Percentiles rank a stretch among this genome's conserved stretches.
Conservation (phyloP, 257 asterid species). For the Petunia axillaris region DNA sequence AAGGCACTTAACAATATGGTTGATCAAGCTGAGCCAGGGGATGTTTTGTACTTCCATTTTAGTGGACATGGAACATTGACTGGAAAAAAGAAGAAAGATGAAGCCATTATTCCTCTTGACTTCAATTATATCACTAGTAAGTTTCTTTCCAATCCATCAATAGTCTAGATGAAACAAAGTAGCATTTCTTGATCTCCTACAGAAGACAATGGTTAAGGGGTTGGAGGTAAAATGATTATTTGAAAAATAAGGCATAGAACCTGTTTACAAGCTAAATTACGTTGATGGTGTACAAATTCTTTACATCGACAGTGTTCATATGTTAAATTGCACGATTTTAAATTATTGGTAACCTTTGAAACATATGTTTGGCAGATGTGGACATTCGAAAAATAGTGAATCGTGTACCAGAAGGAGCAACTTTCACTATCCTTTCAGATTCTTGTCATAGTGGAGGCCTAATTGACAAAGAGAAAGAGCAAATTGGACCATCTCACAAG, state of each 20-base stretch:
- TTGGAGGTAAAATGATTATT: too few species aligned
- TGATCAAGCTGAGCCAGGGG: constrained; percentile 59
- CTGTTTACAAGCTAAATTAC: background rate
- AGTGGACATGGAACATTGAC: constrained; percentile 74
- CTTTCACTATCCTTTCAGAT: constrained; percentile 81
- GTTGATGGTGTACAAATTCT: too few species aligned
- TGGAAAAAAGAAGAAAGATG: constrained; percentile 49
- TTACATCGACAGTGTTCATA: too few species aligned
- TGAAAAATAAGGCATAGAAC: background rate
- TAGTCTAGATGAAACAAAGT: background rate
- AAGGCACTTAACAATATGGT: constrained; percentile 56
- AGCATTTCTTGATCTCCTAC: too few species aligned
- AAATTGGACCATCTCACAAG: constrained; percentile 59
- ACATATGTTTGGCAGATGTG: constrained; percentile 43
- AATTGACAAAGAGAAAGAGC: constrained; percentile 88
- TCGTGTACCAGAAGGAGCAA: constrained; percentile 66
- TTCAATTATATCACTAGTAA: constrained; percentile 83
- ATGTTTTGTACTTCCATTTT: constrained; percentile 68
- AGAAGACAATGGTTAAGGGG: too few species aligned
- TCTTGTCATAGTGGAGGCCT: constrained; percentile 95
- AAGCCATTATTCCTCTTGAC: constrained; percentile 78
- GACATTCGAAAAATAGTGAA: constrained; percentile 82
- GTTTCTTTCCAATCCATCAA: constrained; percentile 17
- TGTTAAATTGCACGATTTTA: background rate
- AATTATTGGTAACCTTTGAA: background rate